Base-by-base conservation (phyloP, 2,329 filamentous ascomycete species). In the Pyrenochaeta sp. region DNA sequence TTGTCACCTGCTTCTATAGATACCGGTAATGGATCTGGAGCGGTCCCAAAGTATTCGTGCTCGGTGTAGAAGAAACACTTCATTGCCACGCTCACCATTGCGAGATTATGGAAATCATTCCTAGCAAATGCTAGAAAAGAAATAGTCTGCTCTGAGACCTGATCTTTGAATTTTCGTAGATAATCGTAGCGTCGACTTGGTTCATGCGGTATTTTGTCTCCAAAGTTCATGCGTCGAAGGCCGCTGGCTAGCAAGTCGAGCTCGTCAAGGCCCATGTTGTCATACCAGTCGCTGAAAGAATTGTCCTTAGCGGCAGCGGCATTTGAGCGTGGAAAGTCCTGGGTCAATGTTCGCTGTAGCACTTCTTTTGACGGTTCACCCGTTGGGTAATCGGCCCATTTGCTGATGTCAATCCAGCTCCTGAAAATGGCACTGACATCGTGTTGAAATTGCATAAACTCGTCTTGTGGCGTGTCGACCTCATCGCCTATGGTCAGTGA, bases 41-140 rank as follows among this genome's bases (percentile, higher is more conserved):
- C 37, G 10, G 37, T 40, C 6, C 37, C 43, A 35, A 46, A 51
- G 29, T 51, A 51, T 1, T 40, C 27, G 7, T 51, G 45, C 20
- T 47, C 33, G 11, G 49, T 52, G 23, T 43, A 44, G 20, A 49
- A 54, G 45, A 54, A 45, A 21, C 45, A 54, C 23, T 49, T 49
- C 17, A n/a, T 27, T 4, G 27, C 21, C 18, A n/a, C 27, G 44
- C 18, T 10, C 7, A 39, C 12, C 6, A 41, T n/a, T 18, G 30
- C 30, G 2, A 44, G 7, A 1, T 6, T 15, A 18, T 37, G 23
- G 21, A 47, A 47, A 7, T 6, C 9, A 30, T 47, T 47, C 7
- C 10, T 27, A n/a, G n/a, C 37, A 12, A 40, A 27, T 9, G 18
- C 37, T 9, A 40, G 18, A 23, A 31, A 43, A 17, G 6, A 30